Base-by-base conservation (phyloP, 164 flowering plant species). In the Berberis thunbergii region DNA sequence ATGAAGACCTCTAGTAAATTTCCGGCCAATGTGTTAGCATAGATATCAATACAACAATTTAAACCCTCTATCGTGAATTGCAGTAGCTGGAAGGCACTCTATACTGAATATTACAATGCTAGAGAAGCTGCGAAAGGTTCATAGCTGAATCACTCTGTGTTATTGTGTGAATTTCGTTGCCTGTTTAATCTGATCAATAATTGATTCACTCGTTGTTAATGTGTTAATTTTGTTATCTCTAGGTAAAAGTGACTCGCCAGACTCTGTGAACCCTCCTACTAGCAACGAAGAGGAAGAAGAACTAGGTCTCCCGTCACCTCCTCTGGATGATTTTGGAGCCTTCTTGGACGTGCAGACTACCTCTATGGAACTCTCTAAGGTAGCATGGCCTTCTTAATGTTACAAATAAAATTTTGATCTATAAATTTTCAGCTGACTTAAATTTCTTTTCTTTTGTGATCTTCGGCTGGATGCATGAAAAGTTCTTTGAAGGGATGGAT, bases 401-500 rank as follows among this genome's bases (percentile, higher is more conserved):
- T 67, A 49, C 49, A 41, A 11, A 41, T 43, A n/a, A 2, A 45
- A 48, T 50, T 26, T 11, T 44, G 41, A 10, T 7, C 13, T 57
- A 39, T 41, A 50, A 48, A 2, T 4, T 62, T 8, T 40, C 41
- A 60, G 59, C 78, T 81, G 75, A 83, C 74, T 61, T 42, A 60
- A 45, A 57, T 64, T 40, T 68, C 43, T 49, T 78, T 67, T 49
- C 62, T 55, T 60, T 43, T 55, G 45, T 58, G 63, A 62, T 60
- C 60, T 62, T 45, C 40, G 39, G 43, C 54, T 69, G 42, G 61
- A 39, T 48, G 45, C 39, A 38, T 43, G 54, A 45, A 71, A 76
- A 94, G 97, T 86, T 94, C 81, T 94, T 91, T 66, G 97, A 94
- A 52, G 96, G 88, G 64, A 81, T 94, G 89, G 97, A 94, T 75